Base-by-base conservation (phyloP, 2,329 filamentous ascomycete genomes). In the Curvularia lunata region DNA sequence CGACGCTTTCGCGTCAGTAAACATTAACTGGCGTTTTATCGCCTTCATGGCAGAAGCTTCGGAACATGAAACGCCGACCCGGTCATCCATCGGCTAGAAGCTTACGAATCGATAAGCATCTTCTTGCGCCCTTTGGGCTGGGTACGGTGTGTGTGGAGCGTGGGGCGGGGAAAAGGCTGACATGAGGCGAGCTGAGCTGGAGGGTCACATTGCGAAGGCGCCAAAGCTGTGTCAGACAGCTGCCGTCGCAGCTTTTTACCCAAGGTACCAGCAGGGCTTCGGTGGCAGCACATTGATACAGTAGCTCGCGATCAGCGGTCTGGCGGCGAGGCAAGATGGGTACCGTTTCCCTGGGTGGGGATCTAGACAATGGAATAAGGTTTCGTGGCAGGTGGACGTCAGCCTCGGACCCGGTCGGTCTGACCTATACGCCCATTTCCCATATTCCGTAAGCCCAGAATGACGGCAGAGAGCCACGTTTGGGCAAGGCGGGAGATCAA, bases 41-140 rank as follows among this genome's bases (percentile, higher is more conserved):
- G 18, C 25, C 40, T 18, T 41, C 45, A 7, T 27, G 37, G 10
- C 38, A 41, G 34, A 42, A n/a, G 34, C 9, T 27, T 59, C 51
- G 62, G 51, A 49, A 65, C 51, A 46, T 71, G 68, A 72, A 73
- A 74, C 70, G 54, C 69, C 58, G 59, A 64, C 52, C 54, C 51
- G 62, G 61, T 25, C 58, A 51, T 48, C 61, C 40, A 27, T 37
- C 60, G 59, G 58, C 62, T 53, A 66, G 67, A 64, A 56, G 71
- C 72, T 75, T 71, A 73, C 70, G 66, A 69, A 73, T 66, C 64
- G 66, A 63, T 72, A 69, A 69, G 68, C 68, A 52, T 58, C 27
- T 54, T 59, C 30, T 61, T 53, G 51, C 62, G 32, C 43, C 52
- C 51, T 48, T 61, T 47, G 52, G 27, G 23, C 47, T 49, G 50